Base-by-base conservation (phyloP, 352 stramenopile genomes). In the Elongisporangium prolatum region DNA sequence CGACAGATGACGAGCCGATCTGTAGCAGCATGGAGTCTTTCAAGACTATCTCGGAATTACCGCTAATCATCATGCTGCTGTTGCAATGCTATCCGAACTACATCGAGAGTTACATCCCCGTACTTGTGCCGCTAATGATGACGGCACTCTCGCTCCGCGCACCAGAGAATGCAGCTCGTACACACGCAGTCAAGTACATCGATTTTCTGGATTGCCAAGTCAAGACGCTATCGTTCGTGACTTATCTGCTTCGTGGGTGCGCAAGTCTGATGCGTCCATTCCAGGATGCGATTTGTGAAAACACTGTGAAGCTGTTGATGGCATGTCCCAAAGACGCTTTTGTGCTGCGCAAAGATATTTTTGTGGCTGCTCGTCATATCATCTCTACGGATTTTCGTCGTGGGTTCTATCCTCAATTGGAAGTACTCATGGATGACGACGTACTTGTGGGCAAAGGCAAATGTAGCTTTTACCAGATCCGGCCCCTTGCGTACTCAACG, bases 161-260 rank as follows among this genome's bases (percentile, higher is more conserved):
- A 13, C 88, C 92, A 0, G 75, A 87, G 28, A 70, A 64, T 22
- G 72, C 80, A 2, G 63, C 72, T 21, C 77, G 80, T 17, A 68
- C 88, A 3, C 75, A 96, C 48, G 73, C 78, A 28, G 63, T 74
- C 50, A 72, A 77, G 21, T 96, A 92, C 72, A 79, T 86, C n/a
- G 78, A 98, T 59, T 91, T 98, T 59, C 68, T 98, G 44, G 88
- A 97, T 52, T 96, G 86, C 56, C 97, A 99, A 76, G 93, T 98
- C 50, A 99, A 99, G 74, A 98, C 96, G 11, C 74, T 99, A 21
- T 98, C 94, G 28, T 99, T 99, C 62, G 74, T 99, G 37, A 99
- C 96, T 20, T 98, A 98, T 60, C 77, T 99, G 49, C 69, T 99
- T 48, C 87, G 95, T 28, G 84, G 88, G 11, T 98, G 96, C 60